phyloP scores from a whole-genome alignment of 1,139 yeast genomes.

The Suhomyces ambrosiae region DNA sequence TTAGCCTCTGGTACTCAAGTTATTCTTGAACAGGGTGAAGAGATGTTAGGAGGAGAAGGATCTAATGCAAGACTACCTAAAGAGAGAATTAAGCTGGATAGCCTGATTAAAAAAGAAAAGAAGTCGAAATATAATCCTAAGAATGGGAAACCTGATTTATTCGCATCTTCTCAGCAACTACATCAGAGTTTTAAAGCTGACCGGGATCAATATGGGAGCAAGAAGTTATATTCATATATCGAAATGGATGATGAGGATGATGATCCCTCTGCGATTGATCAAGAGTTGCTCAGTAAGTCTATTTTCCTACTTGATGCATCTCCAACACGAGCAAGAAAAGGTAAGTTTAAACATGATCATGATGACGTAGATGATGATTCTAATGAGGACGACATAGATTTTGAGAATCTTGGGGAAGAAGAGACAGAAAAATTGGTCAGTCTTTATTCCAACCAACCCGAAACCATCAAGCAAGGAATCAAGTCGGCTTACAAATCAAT shows the following conservation, averaged over 20 bases:
- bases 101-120: neutral
- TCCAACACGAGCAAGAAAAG: neutral
- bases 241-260: conserved; percentile 35
- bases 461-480: conserved; percentile 68
- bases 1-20: conserved; percentile 89
- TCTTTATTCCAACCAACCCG: conserved; percentile 85
- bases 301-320: conserved; percentile 15
- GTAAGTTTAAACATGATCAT: neutral
- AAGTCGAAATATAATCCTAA: neutral
- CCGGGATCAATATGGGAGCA: conserved; percentile 25
- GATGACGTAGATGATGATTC: conserved; percentile 21
- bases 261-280: conserved; percentile 18
- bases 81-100: conserved; percentile 2
- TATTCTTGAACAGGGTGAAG: conserved; percentile 78
- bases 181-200: conserved; percentile 22
- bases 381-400: conserved; percentile 26
- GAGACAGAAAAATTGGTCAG: conserved; percentile 55
- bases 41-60: conserved; percentile 70
- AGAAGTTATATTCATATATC: conserved; percentile 31
- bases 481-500: conserved; percentile 71
- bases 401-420: conserved; percentile 24
- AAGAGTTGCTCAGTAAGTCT: conserved; percentile 15
- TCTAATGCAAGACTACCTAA: conserved; percentile 39
- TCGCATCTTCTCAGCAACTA: conserved; percentile 29
- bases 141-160: conserved; percentile 15